These are phyloP conservation scores for Fraxinus americana DNA, from an alignment of 257 asterid species.

Conservation along the genomic window DNA sequence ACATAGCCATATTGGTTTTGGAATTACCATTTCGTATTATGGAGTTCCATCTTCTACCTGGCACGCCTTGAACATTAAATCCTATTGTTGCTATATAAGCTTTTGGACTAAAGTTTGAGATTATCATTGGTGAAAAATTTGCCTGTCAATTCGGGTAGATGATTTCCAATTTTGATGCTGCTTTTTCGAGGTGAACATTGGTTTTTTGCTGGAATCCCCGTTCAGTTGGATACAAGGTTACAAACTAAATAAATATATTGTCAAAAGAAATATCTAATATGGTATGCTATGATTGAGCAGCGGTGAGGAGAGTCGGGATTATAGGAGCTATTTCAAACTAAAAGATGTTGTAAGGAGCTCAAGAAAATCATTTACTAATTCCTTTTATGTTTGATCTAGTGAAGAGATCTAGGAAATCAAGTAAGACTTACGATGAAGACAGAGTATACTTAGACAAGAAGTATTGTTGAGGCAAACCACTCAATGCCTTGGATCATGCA, in stretches of 20 bases:
- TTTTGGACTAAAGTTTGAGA: neutral
- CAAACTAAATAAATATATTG: neutral
- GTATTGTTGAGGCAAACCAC: slow-evolving; percentile 11
- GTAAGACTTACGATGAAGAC: neutral
- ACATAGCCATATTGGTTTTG: slow-evolving; percentile 19
- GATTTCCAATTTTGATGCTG: neutral
- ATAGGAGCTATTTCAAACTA: neutral
- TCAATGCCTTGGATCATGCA: neutral
- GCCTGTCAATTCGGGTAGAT: neutral
- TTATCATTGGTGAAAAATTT: neutral
- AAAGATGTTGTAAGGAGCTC: neutral
- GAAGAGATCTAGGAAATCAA: neutral
- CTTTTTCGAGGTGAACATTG: slow-evolving; percentile 3
- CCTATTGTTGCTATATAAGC: slow-evolving; percentile 3
- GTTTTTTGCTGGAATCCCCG: neutral
- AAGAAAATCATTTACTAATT: neutral
- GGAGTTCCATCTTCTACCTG: slow-evolving; percentile 9
- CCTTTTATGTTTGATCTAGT: neutral
- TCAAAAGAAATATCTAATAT: slow-evolving; percentile 5
- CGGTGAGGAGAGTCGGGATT: neutral
- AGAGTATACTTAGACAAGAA: slow-evolving; percentile 1
- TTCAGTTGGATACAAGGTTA: slow-evolving; percentile 4
- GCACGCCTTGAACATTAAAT: neutral
- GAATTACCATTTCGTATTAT: neutral
- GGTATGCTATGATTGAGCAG: neutral